Percentiles rank a stretch among this genome's conserved stretches.
These are phyloP conservation scores for Abelmoschus esculentus DNA, from an alignment of 345 rosid genomes.

Conservation along the genomic window DNA sequence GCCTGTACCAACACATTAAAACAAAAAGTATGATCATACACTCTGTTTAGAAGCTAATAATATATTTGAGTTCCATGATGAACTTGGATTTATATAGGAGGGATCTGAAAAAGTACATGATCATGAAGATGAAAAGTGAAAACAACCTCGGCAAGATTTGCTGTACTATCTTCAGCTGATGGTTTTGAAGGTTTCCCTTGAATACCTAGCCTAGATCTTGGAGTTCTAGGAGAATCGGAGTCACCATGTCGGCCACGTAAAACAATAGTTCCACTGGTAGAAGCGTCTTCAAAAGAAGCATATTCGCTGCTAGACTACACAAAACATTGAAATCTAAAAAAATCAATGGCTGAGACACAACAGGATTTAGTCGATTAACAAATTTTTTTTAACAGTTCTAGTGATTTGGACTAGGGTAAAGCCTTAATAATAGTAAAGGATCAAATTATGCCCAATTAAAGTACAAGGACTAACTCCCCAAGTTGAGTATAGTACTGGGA, in stretches of 20 bases:
- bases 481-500: neutral
- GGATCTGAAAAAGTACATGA: neutral
- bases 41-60: neutral
- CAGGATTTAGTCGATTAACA: neutral
- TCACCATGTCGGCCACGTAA: constrained; percentile 80
- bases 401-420: neutral
- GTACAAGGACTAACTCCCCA: neutral
- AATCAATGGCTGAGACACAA: constrained; percentile 12
- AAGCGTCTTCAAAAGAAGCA: constrained; percentile 75
- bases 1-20: constrained; percentile 41
- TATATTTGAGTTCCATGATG: neutral
- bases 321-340: constrained; percentile 32
- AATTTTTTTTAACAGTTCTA: neutral
- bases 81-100: neutral
- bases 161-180: constrained; percentile 74
- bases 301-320: constrained; percentile 66
- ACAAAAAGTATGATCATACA: constrained; percentile 7
- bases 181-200: constrained; percentile 84
- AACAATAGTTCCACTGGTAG: constrained; percentile 89
- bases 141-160: constrained; percentile 82
- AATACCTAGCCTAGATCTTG: constrained; percentile 75
- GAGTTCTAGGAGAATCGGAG: constrained; percentile 73
- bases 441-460: neutral
- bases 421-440: neutral
- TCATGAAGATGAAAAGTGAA: neutral